phyloP scores from a whole-genome alignment of 306 rosid species.

The Erythrophleum fordii region DNA sequence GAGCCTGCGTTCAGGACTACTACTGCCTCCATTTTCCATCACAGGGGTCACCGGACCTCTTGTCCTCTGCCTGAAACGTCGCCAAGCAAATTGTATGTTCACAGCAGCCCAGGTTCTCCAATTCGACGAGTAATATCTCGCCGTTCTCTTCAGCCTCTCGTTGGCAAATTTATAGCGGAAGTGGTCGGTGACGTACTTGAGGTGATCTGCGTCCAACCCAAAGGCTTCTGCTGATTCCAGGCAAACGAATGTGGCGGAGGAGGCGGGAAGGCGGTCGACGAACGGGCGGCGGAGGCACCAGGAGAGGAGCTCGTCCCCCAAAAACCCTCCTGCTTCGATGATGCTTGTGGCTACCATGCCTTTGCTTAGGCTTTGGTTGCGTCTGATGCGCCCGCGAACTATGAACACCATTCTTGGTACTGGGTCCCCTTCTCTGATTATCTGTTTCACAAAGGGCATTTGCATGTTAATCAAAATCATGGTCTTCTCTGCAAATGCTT shows the following conservation, averaged over 20 bases:
- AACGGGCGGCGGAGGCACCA: slow-evolving; percentile 96
- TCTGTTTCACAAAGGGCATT: slow-evolving; percentile 51
- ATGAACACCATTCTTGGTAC: slow-evolving; percentile 87
- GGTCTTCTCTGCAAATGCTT: background rate
- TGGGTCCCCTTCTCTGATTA: slow-evolving; percentile 96
- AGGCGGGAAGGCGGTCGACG: slow-evolving; percentile 78
- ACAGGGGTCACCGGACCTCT: slow-evolving; percentile 78
- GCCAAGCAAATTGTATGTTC: slow-evolving; percentile 86
- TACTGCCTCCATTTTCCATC: slow-evolving; percentile 46
- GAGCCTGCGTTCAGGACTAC: slow-evolving; percentile 61
- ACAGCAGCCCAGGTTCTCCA: slow-evolving; percentile 99
- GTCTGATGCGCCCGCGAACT: slow-evolving; percentile 73
- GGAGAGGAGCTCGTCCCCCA: slow-evolving; percentile 91
- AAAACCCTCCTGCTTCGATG: slow-evolving; percentile 86
- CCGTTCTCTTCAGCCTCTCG: slow-evolving; percentile 87
- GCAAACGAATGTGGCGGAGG: slow-evolving; percentile 83
- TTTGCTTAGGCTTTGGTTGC: slow-evolving; percentile 87
- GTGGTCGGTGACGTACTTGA: slow-evolving; percentile 89
- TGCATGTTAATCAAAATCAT: background rate
- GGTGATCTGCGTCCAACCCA: slow-evolving; percentile 64
- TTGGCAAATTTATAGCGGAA: slow-evolving; percentile 92
- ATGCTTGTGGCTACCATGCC: slow-evolving; percentile 85
- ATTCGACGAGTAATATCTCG: slow-evolving; percentile 95
- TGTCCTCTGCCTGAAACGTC: slow-evolving; percentile 83
- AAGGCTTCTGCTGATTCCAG: slow-evolving; percentile 88